Evolutionary conservation across 306 rosid genomes (phyloP).

Genomic region (Cucurbita argyrosperma): DNA sequence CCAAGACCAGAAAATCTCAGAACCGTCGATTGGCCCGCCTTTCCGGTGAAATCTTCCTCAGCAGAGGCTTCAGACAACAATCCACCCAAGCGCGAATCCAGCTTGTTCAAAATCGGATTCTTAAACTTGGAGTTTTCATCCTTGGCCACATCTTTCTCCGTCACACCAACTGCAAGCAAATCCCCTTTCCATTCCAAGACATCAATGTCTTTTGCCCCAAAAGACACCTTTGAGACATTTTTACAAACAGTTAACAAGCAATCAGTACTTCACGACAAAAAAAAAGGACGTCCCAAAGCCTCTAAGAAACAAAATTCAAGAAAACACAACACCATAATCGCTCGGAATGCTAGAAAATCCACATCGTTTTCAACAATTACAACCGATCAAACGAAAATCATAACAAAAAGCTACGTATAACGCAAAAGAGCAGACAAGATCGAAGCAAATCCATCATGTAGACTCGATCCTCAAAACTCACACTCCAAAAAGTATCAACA

Average conservation of each 20-base stretch:
- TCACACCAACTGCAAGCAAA: conserved; percentile 77
- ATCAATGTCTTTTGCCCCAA: conserved; percentile 58
- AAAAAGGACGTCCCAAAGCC: background rate
- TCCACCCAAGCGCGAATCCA: conserved; percentile 78
- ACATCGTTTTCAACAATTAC: background rate
- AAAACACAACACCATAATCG: background rate
- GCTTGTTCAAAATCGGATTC: conserved; percentile 59
- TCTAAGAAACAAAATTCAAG: background rate
- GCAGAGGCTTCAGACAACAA: conserved; percentile 69
- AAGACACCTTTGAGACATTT: conserved; percentile 42
- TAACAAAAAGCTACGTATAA: background rate
- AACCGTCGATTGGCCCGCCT: conserved; percentile 65
- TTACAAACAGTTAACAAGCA: conserved; percentile 22
- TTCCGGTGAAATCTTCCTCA: conserved; percentile 92
- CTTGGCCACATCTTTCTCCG: conserved; percentile 60
- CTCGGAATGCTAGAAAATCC: background rate
- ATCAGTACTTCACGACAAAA: conserved; percentile 14
- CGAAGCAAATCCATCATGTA: background rate
- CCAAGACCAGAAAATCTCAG: conserved; percentile 70
- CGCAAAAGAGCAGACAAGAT: background rate
- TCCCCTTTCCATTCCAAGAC: conserved; percentile 88
- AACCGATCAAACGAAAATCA: background rate
- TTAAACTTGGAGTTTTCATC: conserved; percentile 51
- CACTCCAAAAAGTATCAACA: background rate
- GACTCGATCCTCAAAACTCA: background rate